phyloP scores from a whole-genome alignment of 805 yeast species.

The Cyberlindnera veronae region DNA sequence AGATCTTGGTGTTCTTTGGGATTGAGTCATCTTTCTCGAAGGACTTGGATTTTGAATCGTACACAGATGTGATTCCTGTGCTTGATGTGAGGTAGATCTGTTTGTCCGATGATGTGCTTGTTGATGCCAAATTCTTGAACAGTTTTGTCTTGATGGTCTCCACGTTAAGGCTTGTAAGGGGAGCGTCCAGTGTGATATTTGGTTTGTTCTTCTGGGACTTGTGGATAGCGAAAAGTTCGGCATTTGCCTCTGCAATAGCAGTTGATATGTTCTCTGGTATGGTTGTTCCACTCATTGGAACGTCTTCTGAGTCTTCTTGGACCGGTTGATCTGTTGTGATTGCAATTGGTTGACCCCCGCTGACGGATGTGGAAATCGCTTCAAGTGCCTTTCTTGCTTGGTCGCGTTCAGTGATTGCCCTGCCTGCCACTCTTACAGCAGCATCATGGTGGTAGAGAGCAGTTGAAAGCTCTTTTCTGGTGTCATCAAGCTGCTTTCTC shows the following conservation, averaged over 20 bases:
- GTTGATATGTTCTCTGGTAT: conserved; percentile 11
- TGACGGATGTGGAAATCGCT: conserved; percentile 45
- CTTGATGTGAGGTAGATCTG: conserved; percentile 17
- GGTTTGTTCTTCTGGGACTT: conserved; percentile 24
- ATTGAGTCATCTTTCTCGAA: conserved; percentile 14
- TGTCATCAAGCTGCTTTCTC: conserved; percentile 62
- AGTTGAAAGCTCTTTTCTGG: conserved; percentile 70
- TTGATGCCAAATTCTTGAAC: conserved; percentile 13
- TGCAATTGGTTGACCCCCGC: conserved; percentile 17
- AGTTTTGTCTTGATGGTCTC: conserved; percentile 13
- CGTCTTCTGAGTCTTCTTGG: conserved; percentile 3
- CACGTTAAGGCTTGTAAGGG: conserved; percentile 6
- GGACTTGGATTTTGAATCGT: conserved; percentile 6
- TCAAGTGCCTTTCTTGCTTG: conserved; percentile 65
- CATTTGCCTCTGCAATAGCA: conserved; percentile 14
- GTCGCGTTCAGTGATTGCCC: conserved; percentile 70
- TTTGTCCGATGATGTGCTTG: conserved; percentile 1
- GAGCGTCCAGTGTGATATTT: conserved; percentile 13
- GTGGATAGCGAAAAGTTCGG: conserved; percentile 20
- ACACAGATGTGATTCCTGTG: conserved; percentile 18
- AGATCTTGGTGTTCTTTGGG: conserved; percentile 14
- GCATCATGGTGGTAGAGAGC: conserved; percentile 88
- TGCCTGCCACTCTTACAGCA: conserved; percentile 80
- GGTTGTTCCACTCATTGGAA: conserved; percentile 2
- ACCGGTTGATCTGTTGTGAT: neutral